Evolutionary conservation across 2,329 filamentous ascomycete species (phyloP).

Genomic region (Aphanoascus verrucosus): DNA sequence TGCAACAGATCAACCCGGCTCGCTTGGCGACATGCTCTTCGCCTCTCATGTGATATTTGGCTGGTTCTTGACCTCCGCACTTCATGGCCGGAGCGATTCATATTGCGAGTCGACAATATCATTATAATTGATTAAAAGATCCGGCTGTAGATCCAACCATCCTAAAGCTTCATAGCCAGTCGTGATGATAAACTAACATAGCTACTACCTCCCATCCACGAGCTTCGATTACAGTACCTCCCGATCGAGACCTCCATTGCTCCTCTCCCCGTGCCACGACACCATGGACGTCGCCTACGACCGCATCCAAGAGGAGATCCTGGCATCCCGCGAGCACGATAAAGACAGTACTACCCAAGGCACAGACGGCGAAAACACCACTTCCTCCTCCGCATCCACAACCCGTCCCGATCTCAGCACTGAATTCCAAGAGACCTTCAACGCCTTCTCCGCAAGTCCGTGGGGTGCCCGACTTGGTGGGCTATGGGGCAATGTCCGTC

Average conservation of each 20-base stretch:
- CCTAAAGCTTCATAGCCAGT: no score
- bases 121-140: not conserved
- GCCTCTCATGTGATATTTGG: no score
- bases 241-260: not conserved
- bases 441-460: slow-evolving; percentile 77
- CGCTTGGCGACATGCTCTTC: no score
- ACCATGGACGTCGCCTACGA: slow-evolving; percentile 94
- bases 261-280: not conserved
- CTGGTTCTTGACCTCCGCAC: not conserved
- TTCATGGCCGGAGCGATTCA: not conserved
- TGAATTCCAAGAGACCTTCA: slow-evolving; percentile 91
- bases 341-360: slow-evolving; percentile 36
- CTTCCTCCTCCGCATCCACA: slow-evolving; percentile 19
- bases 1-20: no score
- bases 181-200: no score
- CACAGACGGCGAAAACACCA: slow-evolving; percentile 37
- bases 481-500: slow-evolving; percentile 82
- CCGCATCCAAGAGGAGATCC: slow-evolving; percentile 77
- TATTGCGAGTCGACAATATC: not conserved
- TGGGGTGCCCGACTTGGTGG: slow-evolving; percentile 86
- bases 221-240: not conserved
- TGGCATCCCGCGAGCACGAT: slow-evolving; percentile 46
- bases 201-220: not conserved
- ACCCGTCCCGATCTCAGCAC: slow-evolving; percentile 54
- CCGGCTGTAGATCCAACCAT: not conserved